Base-by-base conservation (phyloP, 2,329 filamentous ascomycete species). In the Beauveria asiatica region DNA sequence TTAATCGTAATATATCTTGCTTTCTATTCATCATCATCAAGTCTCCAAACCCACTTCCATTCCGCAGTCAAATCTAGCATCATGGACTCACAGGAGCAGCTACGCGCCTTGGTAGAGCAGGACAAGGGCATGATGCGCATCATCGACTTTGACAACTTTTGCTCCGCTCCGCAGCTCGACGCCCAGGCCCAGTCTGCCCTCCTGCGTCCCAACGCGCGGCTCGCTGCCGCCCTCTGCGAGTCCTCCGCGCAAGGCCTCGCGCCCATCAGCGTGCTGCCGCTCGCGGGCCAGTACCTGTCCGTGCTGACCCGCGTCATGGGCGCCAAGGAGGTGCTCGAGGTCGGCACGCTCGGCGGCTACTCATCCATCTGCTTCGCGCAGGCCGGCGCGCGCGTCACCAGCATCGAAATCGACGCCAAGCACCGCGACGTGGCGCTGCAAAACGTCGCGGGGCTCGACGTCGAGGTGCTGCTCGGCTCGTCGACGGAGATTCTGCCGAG, bases 311-410 rank as follows among this genome's bases (percentile, higher is more conserved):
- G 70, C 50, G 62, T 74, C 39, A 69, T 71, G 1, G 64, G 67
- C 23, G 73, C 72, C 42, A 72, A 72, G 57, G 65, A 69, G 5
- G 71, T 78, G 2, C 76, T 84, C 41, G 82, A 85, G 66, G 71
- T 84, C 52, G 82, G 82, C 25, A 83, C 80, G 0, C 67, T 84
- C 27, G 81, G 81, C 13, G 81, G 76, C 8, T 84, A 82, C 67
- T 77, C 75, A 1, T 75, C 78, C 16, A 79, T 83, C 58, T 83
- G 78, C 74, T 73, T 84, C 53, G 80, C 80, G 3, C 69, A 66
- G 57, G 61, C 69, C 3, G 70, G 69, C 39, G 68, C 67, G n/a
- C 25, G 19, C 1, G 73, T 83, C 30, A 80, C 77, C 0, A 80
- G 72, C 49, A 72, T 83, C 50, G 80, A 83, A 63, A 72, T 78